These are phyloP conservation scores for Bondarzewia mesenterica DNA, from an alignment of 1,284 basidiomycete species.

Conservation along the genomic window DNA sequence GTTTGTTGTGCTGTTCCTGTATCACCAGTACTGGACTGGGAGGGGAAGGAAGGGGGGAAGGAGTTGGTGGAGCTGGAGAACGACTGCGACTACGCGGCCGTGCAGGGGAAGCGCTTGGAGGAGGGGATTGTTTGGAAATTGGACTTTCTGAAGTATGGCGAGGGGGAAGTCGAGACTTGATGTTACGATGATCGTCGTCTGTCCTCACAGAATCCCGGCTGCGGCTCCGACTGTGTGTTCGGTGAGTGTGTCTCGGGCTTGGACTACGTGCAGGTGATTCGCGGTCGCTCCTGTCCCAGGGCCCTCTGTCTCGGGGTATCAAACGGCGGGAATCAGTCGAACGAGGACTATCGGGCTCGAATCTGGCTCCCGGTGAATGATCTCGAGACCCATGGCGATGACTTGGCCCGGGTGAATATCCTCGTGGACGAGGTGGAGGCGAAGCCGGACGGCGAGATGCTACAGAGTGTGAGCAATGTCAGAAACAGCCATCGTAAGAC, in stretches of 20 bases:
- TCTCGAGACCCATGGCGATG: slow-evolving; percentile 5
- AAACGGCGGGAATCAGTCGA: background rate
- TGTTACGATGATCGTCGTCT: background rate
- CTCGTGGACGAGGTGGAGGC: background rate
- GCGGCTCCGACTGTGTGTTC: background rate
- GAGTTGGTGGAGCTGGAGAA: background rate
- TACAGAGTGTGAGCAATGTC: background rate
- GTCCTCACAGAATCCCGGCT: background rate
- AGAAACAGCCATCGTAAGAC: too few relatives aligned
- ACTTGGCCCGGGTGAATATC: background rate
- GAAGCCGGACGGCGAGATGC: background rate
- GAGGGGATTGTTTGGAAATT: background rate
- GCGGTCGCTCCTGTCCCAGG: background rate
- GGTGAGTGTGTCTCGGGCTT: background rate
- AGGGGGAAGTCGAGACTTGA: background rate
- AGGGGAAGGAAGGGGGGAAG: background rate
- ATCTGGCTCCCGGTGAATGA: background rate
- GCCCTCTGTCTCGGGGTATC: background rate
- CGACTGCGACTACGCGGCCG: background rate
- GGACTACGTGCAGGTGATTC: background rate
- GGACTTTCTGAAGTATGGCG: background rate
- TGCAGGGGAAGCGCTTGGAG: background rate
- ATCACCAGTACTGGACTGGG: background rate
- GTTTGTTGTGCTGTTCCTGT: background rate
- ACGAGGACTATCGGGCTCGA: background rate